Percentiles rank a stretch among this genome's conserved stretches.
Evolutionary conservation across 305 asterid genomes (phyloP).

Genomic region (Nicotiana rustica): DNA sequence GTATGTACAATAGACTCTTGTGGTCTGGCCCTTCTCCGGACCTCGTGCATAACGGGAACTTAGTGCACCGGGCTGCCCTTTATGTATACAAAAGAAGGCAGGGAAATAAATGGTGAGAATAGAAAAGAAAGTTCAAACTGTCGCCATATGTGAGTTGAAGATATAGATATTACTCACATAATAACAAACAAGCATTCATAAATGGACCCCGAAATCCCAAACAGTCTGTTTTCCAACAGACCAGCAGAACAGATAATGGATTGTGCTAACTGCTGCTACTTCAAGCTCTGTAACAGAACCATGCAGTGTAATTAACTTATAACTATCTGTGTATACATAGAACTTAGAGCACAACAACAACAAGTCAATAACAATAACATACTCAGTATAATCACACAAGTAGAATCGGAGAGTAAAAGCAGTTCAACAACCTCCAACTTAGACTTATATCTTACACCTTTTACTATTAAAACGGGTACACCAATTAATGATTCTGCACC

Average conservation of each 20-base stretch:
- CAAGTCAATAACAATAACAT: not conserved
- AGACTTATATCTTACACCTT: not conserved
- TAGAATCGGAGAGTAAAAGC: too few relatives aligned
- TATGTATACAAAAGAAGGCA: not conserved
- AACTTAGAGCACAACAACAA: too few relatives aligned
- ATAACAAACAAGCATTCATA: slow-evolving; percentile 18
- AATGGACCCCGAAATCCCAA: slow-evolving; percentile 41
- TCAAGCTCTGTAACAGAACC: not conserved
- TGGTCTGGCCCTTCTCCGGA: too few relatives aligned
- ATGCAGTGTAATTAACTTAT: too few relatives aligned
- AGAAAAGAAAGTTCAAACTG: slow-evolving; percentile 36
- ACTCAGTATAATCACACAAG: too few relatives aligned
- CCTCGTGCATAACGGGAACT: too few relatives aligned
- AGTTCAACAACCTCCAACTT: too few relatives aligned
- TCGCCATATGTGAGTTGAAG: slow-evolving; percentile 32
- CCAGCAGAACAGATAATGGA: not conserved
- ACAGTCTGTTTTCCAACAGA: slow-evolving; percentile 16
- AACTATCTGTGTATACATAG: too few relatives aligned
- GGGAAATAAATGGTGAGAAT: not conserved
- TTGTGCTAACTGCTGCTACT: slow-evolving; percentile 14
- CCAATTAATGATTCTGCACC: not conserved
- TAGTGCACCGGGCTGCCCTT: too few relatives aligned
- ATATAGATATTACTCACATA: not conserved
- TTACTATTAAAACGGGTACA: not conserved
- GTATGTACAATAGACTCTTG: too few relatives aligned